Conservation (phyloP, 306 rosid species). For the Castanea mollissima region DNA sequence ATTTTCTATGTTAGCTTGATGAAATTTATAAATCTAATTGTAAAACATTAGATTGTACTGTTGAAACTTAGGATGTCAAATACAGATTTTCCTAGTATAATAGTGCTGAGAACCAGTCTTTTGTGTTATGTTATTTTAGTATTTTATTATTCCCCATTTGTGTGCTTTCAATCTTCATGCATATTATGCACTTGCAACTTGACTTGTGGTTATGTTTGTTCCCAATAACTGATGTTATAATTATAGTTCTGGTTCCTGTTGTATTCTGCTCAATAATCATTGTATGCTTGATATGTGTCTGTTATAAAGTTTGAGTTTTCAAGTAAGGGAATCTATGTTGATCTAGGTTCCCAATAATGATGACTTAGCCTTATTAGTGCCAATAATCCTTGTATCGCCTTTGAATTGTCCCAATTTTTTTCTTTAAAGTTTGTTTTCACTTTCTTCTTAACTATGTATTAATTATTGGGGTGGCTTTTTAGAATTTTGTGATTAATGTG, state of each 20-base stretch:
- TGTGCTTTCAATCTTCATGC: neutral
- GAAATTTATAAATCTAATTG: neutral
- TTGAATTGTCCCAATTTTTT: neutral
- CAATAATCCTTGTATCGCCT: neutral
- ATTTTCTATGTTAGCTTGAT: slow-evolving; percentile 11
- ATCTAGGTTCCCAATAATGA: neutral
- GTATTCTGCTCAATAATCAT: neutral
- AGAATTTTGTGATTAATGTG: neutral
- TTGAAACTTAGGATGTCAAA: neutral
- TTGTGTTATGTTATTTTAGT: neutral
- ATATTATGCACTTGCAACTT: neutral
- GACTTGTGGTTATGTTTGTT: slow-evolving; percentile 9
- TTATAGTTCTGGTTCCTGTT: slow-evolving; percentile 29
- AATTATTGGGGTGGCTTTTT: neutral
- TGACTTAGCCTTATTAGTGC: neutral
- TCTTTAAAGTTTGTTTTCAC: neutral
- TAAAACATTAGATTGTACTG: neutral
- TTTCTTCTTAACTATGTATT: neutral
- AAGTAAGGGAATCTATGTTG: neutral
- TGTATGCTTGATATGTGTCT: neutral
- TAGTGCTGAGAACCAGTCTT: neutral
- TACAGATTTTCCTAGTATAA: neutral
- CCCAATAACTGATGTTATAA: slow-evolving; percentile 6
- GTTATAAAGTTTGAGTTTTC: neutral
- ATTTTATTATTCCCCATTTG: too few relatives aligned